Conservation (phyloP, 192 early-diverging fungal species). For the Podila clonocystis region DNA sequence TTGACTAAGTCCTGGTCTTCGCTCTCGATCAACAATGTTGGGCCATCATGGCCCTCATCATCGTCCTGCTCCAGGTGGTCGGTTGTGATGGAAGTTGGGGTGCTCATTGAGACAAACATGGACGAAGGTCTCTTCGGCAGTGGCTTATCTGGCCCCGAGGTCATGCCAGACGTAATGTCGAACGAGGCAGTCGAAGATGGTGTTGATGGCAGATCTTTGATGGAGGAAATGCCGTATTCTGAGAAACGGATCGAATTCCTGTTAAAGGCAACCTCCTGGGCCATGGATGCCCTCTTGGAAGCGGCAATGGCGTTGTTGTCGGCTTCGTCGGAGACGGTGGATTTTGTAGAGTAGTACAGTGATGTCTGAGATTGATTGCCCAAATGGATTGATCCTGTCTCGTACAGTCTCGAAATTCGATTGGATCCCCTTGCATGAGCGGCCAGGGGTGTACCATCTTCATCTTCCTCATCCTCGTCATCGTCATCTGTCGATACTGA, state of each 20-base stretch:
- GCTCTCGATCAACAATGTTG: background rate
- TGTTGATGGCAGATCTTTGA: constrained; percentile 6
- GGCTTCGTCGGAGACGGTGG: constrained; percentile 4
- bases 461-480: constrained; percentile 9
- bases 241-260: constrained; percentile 21
- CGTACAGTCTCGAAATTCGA: constrained; percentile 11
- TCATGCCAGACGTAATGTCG: background rate
- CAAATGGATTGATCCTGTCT: constrained; percentile 11
- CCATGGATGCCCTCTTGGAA: background rate
- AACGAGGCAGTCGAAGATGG: background rate
- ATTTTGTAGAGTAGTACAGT: constrained; percentile 17
- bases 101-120: constrained; percentile 15
- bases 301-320: background rate
- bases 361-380: constrained; percentile 22
- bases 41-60: background rate
- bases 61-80: background rate
- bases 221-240: constrained; percentile 8
- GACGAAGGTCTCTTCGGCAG: constrained; percentile 13
- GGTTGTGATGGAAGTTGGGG: background rate
- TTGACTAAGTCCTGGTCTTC: background rate
- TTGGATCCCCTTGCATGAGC: background rate
- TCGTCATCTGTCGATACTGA: constrained; percentile 28
- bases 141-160: constrained; percentile 4
- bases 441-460: background rate
- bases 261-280: background rate